Conservation (phyloP, 1,139 yeast species). For the Kluyveromyces sp. region DNA sequence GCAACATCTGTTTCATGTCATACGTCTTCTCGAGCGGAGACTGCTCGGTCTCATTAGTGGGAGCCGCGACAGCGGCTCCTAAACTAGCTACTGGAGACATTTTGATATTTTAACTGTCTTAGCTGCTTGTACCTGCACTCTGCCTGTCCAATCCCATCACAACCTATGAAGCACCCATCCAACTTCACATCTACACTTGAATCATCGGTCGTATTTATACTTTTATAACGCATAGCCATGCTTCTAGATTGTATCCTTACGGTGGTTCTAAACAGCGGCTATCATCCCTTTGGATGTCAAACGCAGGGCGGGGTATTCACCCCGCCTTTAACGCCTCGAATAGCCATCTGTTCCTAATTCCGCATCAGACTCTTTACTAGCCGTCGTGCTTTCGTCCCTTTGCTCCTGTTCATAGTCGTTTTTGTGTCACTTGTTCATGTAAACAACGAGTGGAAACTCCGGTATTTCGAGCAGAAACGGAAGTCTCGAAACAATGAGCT, state of each 20-base stretch:
- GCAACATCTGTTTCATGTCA: slow-evolving; percentile 1
- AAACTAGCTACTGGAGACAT: slow-evolving; percentile 7
- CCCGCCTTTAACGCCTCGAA: background rate
- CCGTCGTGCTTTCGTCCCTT: background rate
- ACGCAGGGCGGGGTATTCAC: background rate
- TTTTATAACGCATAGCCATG: too few relatives aligned
- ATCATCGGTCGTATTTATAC: too few relatives aligned
- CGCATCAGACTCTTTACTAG: background rate
- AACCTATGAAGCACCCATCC: too few relatives aligned
- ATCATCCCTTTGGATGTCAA: too few relatives aligned
- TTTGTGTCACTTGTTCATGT: background rate
- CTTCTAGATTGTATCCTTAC: too few relatives aligned
- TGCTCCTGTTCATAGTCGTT: background rate
- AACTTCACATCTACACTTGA: too few relatives aligned
- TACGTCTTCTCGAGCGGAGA: background rate
- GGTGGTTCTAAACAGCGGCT: too few relatives aligned
- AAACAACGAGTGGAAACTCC: background rate
- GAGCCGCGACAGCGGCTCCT: background rate
- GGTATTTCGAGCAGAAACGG: background rate
- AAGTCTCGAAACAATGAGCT: too few relatives aligned
- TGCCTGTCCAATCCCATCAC: background rate
- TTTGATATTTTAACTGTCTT: background rate
- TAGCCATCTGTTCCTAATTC: background rate
- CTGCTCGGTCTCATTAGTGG: background rate
- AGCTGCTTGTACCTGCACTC: background rate